A percentile compares a stretch with the other conserved stretches of the same genome.
Evolutionary conservation across 495 filamentous ascomycete genomes (phyloP).

Genomic region (Tuber calosporum): DNA sequence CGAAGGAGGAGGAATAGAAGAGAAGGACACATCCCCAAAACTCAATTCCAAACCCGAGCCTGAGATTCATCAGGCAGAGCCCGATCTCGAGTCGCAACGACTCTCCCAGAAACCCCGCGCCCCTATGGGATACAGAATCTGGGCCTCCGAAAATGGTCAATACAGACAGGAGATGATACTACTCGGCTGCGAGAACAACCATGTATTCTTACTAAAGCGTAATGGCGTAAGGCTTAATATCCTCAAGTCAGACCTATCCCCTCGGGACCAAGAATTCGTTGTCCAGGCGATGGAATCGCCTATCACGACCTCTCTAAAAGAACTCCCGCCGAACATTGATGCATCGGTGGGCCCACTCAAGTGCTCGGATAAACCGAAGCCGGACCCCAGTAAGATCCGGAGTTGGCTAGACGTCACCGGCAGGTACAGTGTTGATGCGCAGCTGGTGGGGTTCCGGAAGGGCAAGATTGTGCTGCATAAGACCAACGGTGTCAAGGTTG

Average conservation of each 20-base stretch:
- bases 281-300: background rate
- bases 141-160: background rate
- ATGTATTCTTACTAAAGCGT: background rate
- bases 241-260: background rate
- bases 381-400: background rate
- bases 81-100: background rate
- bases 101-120: background rate
- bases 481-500: conserved; percentile 9
- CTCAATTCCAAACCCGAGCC: background rate
- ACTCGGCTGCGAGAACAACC: background rate
- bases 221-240: background rate
- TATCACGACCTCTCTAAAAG: background rate
- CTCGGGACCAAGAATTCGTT: background rate
- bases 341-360: background rate
- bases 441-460: conserved; percentile 8
- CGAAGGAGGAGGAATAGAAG: conserved; percentile 1
- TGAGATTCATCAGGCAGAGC: background rate
- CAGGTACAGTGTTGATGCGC: background rate
- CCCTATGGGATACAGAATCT: conserved; percentile 1
- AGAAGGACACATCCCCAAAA: background rate
- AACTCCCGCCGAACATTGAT: background rate
- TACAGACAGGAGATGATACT: conserved; percentile 1
- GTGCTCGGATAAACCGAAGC: background rate
- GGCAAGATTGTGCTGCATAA: conserved; percentile 10
- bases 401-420: background rate